Base-by-base conservation (phyloP, 176 grass and related monocot genomes). In the Sorghum bicolor region DNA sequence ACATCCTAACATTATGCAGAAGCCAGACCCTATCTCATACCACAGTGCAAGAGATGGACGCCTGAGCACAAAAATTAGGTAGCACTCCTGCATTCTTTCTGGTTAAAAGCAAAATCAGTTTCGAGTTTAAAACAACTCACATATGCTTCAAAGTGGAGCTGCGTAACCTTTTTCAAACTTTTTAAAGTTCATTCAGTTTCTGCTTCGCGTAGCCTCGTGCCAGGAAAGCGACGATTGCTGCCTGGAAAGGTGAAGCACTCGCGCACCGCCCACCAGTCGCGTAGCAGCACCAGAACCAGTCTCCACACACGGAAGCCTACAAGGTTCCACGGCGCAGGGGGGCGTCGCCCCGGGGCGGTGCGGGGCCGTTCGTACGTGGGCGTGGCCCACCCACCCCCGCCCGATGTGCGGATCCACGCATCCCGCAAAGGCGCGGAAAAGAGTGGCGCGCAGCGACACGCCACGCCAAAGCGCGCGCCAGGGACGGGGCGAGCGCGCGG, bases 391-490 rank as follows among this genome's bases (percentile, higher is more conserved):
- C 71, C n/a, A 33, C 16, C 44, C 47, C 0, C 30, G 75, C 28
- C 79, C 28, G 71, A 79, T 62, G 88, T 87, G 88, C 88, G 88
- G 80, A 90, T 90, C 83, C 80, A 83, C 84, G 88, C 84, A 87
- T 62, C 84, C 80, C 88, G 74, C 88, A 87, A 90, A 84, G 70
- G 45, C 65, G 67, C 22, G 13, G 16, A 29, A 90, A 87, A 60
- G 50, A 80, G 75, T 41, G 84, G 84, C 80, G 13, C 5, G 37
- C 50, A 70, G 60, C 64, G 83, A 44, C 58, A 45, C 61, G 83
- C 36, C 63, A 78, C 72, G 15, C 16, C 64, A 76, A 77, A 61
- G 72, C 58, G 14, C 69, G 22, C 41, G 67, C 68, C 34, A 13
- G 25, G 58, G 52, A 75, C 89, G 86, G 82, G 85, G 79, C 86